These are phyloP conservation scores for Ceratobasidium sp. DNA, from an alignment of 1,284 basidiomycete genomes.

Conservation along the genomic window DNA sequence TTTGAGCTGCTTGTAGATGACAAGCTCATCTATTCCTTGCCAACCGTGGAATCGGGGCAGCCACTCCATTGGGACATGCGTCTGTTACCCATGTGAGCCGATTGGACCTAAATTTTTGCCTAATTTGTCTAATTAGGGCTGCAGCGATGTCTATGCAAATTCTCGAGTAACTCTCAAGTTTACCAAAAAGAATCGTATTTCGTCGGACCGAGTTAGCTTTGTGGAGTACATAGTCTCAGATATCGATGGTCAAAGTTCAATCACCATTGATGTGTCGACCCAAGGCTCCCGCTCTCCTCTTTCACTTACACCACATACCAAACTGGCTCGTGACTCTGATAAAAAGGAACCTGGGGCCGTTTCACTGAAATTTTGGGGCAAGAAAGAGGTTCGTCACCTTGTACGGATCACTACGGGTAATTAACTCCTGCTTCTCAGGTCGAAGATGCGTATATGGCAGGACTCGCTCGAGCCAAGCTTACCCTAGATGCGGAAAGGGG, in stretches of 20 bases:
- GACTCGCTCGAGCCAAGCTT: background rate
- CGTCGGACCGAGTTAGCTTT: background rate
- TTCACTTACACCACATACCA: background rate
- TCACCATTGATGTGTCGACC: background rate
- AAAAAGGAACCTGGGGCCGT: background rate
- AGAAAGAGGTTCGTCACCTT: background rate
- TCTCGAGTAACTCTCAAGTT: background rate
- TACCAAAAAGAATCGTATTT: background rate
- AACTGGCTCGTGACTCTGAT: background rate
- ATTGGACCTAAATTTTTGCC: background rate
- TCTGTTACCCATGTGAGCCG: background rate
- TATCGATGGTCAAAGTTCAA: background rate
- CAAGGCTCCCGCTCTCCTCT: background rate
- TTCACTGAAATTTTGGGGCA: background rate
- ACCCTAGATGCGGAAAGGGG: background rate
- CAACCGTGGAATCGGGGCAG: background rate
- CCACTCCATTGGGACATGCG: conserved; percentile 4
- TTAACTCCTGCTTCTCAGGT: background rate
- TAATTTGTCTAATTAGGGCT: background rate
- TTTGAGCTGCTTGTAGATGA: conserved; percentile 1
- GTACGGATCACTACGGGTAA: too few species aligned
- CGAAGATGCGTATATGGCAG: background rate
- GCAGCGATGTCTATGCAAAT: background rate
- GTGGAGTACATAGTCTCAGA: background rate
- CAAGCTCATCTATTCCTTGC: background rate